Percentiles rank a stretch among this genome's conserved stretches.
These are phyloP conservation scores for Zygnema circumcarinatum DNA, from an alignment of 139 green algal genomes.

Conservation along the genomic window DNA sequence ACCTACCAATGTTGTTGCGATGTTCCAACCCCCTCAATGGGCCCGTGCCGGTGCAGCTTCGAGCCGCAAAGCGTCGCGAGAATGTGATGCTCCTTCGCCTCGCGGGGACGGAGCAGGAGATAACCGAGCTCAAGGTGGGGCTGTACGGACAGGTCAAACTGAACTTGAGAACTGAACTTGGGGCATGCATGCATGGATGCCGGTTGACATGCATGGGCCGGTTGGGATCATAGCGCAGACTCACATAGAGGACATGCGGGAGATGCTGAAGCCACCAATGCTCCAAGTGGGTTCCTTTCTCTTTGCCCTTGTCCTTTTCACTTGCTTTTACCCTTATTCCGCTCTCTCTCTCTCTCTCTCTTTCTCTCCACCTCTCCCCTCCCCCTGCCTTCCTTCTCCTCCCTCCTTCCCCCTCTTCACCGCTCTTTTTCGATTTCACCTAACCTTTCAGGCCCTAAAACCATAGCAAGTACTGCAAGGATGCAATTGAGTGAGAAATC, in stretches of 20 bases:
- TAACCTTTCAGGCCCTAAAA: background rate
- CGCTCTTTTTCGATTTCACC: slow-evolving; percentile 5
- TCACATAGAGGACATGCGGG: background rate
- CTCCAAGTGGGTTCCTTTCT: slow-evolving; percentile 24
- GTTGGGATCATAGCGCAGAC: background rate
- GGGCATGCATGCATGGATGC: background rate
- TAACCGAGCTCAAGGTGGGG: slow-evolving; percentile 38
- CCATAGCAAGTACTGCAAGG: no score
- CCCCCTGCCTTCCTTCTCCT: background rate
- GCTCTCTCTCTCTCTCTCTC: background rate
- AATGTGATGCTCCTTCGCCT: slow-evolving; percentile 39
- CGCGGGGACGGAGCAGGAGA: slow-evolving; percentile 13
- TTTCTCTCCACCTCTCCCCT: background rate
- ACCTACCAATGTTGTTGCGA: background rate
- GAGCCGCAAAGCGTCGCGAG: slow-evolving; percentile 21
- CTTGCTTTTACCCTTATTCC: background rate
- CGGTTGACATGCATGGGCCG: background rate
- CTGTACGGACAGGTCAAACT: no score
- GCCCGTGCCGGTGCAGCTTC: slow-evolving; percentile 23
- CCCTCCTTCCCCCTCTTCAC: background rate
- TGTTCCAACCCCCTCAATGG: background rate
- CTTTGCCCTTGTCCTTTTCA: background rate
- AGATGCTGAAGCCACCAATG: background rate
- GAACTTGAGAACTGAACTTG: no score
- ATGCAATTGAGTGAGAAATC: no score